Base-by-base conservation (phyloP, 345 rosid species). In the Cardamine occulta region DNA sequence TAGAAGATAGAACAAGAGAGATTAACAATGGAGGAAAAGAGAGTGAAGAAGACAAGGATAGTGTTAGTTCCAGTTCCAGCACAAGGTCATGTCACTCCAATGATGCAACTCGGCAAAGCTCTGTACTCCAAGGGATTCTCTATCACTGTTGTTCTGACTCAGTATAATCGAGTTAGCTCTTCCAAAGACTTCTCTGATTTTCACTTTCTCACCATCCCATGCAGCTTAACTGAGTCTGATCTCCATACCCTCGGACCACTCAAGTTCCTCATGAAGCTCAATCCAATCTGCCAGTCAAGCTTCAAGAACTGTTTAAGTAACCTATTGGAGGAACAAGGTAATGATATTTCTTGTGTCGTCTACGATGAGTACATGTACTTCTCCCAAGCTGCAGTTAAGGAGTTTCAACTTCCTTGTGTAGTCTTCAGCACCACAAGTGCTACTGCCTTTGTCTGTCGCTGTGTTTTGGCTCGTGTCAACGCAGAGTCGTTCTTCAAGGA, bases 41-140 rank as follows among this genome's bases (percentile, higher is more conserved):
- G 4, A 19, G 44, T 34, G n/a, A 58, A 44, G 61, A 61, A 32
- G 11, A 34, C 42, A 68, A 74, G 72, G 15, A 26, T 86, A 54
- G 84, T 93, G 37, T 79, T 90, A 0, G 87, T 90, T 47, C 88
- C 91, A 0, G 71, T 58, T 28, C 91, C 93, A 53, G 80, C 84
- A 17, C 90, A 86, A 64, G 96, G 96, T 13, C 96, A 93, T 72
- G 59, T 88, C 42, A 93, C 77, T 65, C 95, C 96, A 0, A 86
- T 90, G 79, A 84, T 93, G 82, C 90, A 86, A 66, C 90, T 88
- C 0, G 93, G 81, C 11, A 66, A 83, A 51, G 72, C 84, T 61
- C 90, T 93, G 26, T 68, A 88, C 68, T 78, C 76, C 3, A 84
- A 69, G 6, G 93, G 91, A 2, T 88, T 86, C 81, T 80, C 85